Conservation (phyloP, 352 stramenopile genomes). For the Pythium sukuiense region DNA sequence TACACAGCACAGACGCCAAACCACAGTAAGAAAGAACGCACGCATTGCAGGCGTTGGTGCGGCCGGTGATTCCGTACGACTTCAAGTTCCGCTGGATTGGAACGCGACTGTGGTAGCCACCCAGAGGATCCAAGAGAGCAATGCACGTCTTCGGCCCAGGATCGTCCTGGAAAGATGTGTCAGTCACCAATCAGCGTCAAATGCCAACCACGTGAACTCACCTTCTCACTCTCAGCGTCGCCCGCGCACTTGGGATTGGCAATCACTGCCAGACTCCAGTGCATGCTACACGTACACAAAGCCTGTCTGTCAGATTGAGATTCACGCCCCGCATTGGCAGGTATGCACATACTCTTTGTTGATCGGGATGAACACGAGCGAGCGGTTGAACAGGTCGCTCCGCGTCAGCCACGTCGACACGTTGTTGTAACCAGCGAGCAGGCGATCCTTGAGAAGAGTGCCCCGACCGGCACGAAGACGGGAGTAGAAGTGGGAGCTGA, state of each 20-base stretch:
- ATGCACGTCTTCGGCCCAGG: constrained; percentile 44
- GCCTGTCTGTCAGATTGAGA: neutral
- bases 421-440: constrained; percentile 73
- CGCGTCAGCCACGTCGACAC: constrained; percentile 71
- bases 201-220: constrained; percentile 9
- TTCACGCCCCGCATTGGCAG: neutral
- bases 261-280: constrained; percentile 85
- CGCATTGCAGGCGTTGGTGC: too few relatives aligned
- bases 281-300: constrained; percentile 40
- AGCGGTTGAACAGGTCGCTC: constrained; percentile 69
- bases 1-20: neutral
- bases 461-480: constrained; percentile 52
- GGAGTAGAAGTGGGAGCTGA: constrained; percentile 83
- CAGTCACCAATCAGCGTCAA: neutral
- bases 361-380: constrained; percentile 85
- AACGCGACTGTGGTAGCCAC: constrained; percentile 61
- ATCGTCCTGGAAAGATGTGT: neutral
- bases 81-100: constrained; percentile 57
- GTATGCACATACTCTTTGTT: constrained; percentile 69
- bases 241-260: constrained; percentile 59
- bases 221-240: constrained; percentile 30
- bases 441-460: constrained; percentile 26
- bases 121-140: constrained; percentile 68
- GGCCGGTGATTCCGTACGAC: constrained; percentile 36
- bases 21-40: neutral